Evolutionary conservation across 352 stramenopile species (phyloP), one percentile per base, ranked within the genome.

Genomic region (Globisporangium canariense): DNA sequence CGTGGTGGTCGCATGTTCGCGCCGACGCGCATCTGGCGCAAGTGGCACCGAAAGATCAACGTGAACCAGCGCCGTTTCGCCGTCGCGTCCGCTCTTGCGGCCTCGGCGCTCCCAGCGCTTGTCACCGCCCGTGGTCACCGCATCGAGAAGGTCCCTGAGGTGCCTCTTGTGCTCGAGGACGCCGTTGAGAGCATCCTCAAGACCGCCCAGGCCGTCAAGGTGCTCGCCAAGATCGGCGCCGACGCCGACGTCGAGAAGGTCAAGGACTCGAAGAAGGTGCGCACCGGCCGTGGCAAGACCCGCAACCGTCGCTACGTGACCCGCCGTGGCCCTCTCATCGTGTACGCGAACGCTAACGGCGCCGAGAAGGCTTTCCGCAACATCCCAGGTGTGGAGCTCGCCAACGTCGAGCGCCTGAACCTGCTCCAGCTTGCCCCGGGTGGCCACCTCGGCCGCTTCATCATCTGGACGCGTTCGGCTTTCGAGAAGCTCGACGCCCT

Each of bases 1-100:
- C 96, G 93, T 84, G 93, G 88, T 67, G 97, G 96, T 84, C 93
- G 97, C 77, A 99, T 99, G 97, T 99, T 99, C 78, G 94, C 94
- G 32, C 97, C 97, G 58, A 99, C 97, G 75, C 98, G 98, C 76
- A 98, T 98, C 67, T 99, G 97, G 97, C 89, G 97, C 76, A 98
- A 98, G 82, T 99, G 97, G 97, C 97, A 99, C 88, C 88, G 94
- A 70, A 98, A 98, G 82, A 97, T 99, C 74, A 99, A 99, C 78
- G 83, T 98, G 67, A 99, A 98, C 83, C 97, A 99, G 85, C 96
- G 97, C 73, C 88, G 96, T 66, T 99, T 98, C 76, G 97, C 97
- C 58, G 88, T 99, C 46, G 95, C 95, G 8, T 99, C 97, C 58
- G 97, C 97, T 62, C 81, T 99, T 28, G 97, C 97, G 68, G 97